Percentiles rank a stretch among this genome's conserved stretches.
phyloP scores from a whole-genome alignment of 176 grass and related monocot species.

The Elymus sibiricus region DNA sequence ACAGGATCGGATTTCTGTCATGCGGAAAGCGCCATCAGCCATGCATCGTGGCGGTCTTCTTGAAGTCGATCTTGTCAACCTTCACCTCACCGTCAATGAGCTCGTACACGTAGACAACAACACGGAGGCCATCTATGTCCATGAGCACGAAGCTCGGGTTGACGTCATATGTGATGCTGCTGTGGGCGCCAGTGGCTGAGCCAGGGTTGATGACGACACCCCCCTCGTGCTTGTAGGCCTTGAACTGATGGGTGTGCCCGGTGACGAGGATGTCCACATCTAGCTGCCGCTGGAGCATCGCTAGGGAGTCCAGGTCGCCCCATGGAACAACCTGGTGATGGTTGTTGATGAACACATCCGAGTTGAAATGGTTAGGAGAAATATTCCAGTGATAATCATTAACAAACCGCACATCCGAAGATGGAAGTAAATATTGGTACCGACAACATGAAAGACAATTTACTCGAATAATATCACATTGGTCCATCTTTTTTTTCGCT shows the following conservation, averaged over 20 bases:
- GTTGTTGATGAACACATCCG: background rate
- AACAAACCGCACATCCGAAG: background rate
- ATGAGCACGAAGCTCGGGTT: constrained; percentile 97
- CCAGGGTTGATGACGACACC: constrained; percentile 96
- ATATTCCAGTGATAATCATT: background rate
- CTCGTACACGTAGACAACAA: constrained; percentile 95
- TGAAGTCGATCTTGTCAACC: constrained; percentile 98
- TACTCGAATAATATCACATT: background rate
- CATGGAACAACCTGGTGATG: constrained; percentile 76
- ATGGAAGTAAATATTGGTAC: background rate
- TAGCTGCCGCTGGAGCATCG: constrained; percentile 92
- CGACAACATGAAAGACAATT: background rate
- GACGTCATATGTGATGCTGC: constrained; percentile 94
- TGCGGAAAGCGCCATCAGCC: background rate
- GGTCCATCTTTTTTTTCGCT: background rate
- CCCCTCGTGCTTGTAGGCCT: constrained; percentile 97
- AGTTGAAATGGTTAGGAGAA: background rate
- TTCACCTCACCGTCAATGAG: constrained; percentile 98
- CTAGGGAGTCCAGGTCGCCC: constrained; percentile 94
- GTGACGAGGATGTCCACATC: constrained; percentile 99
- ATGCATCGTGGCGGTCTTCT: constrained; percentile 74
- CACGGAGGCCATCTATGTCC: constrained; percentile 95
- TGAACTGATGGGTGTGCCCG: constrained; percentile 93
- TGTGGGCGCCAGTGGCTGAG: constrained; percentile 80
- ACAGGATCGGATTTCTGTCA: background rate